Evolutionary conservation across 768 basidiomycete species (phyloP).

Genomic region (Tricholoma terreum): DNA sequence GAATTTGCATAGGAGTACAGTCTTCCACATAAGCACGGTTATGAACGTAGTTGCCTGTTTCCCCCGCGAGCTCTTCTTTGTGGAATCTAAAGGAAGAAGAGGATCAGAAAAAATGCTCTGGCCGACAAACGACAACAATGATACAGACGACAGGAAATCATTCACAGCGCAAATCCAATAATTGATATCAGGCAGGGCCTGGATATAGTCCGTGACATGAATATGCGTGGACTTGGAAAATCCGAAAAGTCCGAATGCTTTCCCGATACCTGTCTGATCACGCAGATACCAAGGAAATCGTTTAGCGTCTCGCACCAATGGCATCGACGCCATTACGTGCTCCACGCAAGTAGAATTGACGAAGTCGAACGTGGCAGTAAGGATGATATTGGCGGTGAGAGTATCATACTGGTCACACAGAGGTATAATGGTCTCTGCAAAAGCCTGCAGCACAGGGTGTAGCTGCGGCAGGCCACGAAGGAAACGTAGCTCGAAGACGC

Average conservation of each 20-base stretch:
- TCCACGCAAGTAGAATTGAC: conserved; percentile 17
- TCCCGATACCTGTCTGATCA: conserved; percentile 15
- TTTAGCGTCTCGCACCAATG: conserved; percentile 1
- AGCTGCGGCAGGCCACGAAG: conserved; percentile 15
- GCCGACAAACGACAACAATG: background rate
- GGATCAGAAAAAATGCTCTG: background rate
- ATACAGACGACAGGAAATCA: conserved; percentile 22
- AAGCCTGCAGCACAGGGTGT: conserved; percentile 15
- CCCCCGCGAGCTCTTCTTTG: conserved; percentile 22
- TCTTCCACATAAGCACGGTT: conserved; percentile 11
- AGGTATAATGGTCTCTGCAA: conserved; percentile 7
- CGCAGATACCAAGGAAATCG: conserved; percentile 21
- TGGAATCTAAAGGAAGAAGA: conserved; percentile 10
- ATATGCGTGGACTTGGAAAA: conserved; percentile 14
- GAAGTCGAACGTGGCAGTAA: conserved; percentile 16
- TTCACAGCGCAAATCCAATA: conserved; percentile 15
- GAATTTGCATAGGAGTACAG: conserved; percentile 3
- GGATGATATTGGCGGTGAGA: conserved; percentile 15
- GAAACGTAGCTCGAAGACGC: conserved; percentile 16
- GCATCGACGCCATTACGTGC: conserved; percentile 6
- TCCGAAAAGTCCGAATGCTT: conserved; percentile 13
- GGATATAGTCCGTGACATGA: conserved; percentile 14
- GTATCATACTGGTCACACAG: conserved; percentile 16
- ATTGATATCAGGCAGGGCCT: conserved; percentile 20
- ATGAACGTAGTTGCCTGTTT: conserved; percentile 16